Base-by-base conservation (phyloP, 495 filamentous ascomycete genomes). In the Echria macrotheca region DNA sequence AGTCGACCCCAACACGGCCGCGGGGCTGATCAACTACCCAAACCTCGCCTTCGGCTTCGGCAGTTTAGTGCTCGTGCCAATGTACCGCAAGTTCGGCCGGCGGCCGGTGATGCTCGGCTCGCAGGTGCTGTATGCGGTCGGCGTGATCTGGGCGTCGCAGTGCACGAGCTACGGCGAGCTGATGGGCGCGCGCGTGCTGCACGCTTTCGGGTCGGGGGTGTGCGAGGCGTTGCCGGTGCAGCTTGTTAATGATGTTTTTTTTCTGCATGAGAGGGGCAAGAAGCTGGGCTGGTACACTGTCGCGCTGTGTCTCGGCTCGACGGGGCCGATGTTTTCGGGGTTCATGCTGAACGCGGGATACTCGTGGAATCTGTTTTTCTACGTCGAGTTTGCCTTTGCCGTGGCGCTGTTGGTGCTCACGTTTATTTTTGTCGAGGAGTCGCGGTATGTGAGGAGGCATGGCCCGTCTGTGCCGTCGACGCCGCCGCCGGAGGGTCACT, bases 211-310 rank as follows among this genome's bases (percentile, higher is more conserved):
- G 5, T 76, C 77, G n/a, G 74, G 70, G 8, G 76, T 84, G 14
- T 84, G 80, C 60, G 81, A 83, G 48, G 79, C 80, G 14, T 56
- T 82, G 2, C 80, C 79, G 0, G 80, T 84, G 4, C 79, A 83
- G 53, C 56, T 84, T 3, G 80, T 82, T 5, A 84, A 84, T 50
- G 81, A 84, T 51, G 79, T 84, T 47, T 84, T 84, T 61, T 84
- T 77, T 60, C 64, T 83, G 1, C 79, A 83, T 52, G 78, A 83
- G 53, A 64, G 79, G 9, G 79, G 79, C 6, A 74, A 77, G 63
- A 64, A 72, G 1, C 69, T 83, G 26, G 79, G 77, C 3, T 79
- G 76, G 44, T 83, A 83, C 51, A 83, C 79, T n/a, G 42, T 82
- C 10, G 78, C 73, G 49, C 75, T 83, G 24, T 83, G 80, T 54